phyloP scores from a whole-genome alignment of 1,139 yeast genomes.

The Blastobotrys raffinosifermentans region DNA sequence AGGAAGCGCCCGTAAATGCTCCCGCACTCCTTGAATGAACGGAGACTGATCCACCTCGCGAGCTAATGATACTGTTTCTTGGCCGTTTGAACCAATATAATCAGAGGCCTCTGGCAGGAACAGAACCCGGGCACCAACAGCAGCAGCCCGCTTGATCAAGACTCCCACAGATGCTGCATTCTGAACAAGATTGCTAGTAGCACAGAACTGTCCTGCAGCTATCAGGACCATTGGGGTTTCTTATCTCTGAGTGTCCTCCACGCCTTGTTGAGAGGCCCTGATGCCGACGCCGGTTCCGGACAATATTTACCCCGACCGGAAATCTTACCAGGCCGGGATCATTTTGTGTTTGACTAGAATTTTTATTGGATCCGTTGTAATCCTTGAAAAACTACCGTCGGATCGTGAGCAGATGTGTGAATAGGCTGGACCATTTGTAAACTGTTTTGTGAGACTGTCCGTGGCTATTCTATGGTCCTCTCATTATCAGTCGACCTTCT shows the following conservation, averaged over 20 bases:
- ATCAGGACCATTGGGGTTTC: slow-evolving; percentile 47
- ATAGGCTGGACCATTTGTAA: too few species aligned
- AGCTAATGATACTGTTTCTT: slow-evolving; percentile 58
- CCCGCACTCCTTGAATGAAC: slow-evolving; percentile 45
- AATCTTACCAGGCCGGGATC: too few species aligned
- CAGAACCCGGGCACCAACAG: slow-evolving; percentile 52
- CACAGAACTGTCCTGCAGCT: slow-evolving; percentile 85
- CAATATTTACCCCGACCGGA: too few species aligned
- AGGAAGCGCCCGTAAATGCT: slow-evolving; percentile 39
- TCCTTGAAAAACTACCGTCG: too few species aligned
- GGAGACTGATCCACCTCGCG: slow-evolving; percentile 43
- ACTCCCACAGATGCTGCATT: slow-evolving; percentile 56
- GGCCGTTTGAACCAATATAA: slow-evolving; percentile 66
- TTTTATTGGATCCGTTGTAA: too few species aligned
- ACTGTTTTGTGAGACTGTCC: too few species aligned
- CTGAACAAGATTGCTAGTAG: slow-evolving; percentile 53
- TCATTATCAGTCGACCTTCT: too few species aligned
- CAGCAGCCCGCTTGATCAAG: slow-evolving; percentile 58
- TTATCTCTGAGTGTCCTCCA: slow-evolving; percentile 11
- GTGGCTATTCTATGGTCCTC: too few species aligned
- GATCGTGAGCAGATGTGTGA: too few species aligned
- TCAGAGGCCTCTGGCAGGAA: slow-evolving; percentile 94
- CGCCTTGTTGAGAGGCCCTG: too few species aligned
- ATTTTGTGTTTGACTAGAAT: too few species aligned
- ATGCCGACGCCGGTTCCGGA: too few species aligned